These are phyloP conservation scores for Prinsepia uniflora DNA, from an alignment of 306 rosid genomes.

Conservation along the genomic window DNA sequence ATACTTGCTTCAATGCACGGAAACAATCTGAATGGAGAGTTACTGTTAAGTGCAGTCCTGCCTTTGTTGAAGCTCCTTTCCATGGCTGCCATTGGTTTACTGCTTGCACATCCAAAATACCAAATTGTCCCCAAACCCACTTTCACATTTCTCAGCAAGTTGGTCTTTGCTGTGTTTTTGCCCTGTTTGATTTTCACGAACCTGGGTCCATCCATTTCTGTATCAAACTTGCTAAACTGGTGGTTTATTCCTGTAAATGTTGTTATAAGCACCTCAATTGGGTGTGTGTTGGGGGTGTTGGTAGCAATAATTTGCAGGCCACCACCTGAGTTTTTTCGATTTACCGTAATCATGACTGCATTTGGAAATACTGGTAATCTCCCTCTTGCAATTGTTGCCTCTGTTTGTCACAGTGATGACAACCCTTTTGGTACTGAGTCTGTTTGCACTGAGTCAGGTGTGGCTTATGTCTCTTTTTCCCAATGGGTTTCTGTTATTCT, in stretches of 20 bases:
- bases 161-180: conserved; percentile 72
- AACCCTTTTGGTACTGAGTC: conserved; percentile 52
- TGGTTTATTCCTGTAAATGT: conserved; percentile 95
- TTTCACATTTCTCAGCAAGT: conserved; percentile 65
- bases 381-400: conserved; percentile 64
- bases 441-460: conserved; percentile 52
- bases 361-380: conserved; percentile 90
- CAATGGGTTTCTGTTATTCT: conserved; percentile 84
- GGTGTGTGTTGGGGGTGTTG: conserved; percentile 58
- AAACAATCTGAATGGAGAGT: conserved; percentile 31
- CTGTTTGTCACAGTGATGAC: conserved; percentile 55
- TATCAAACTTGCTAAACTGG: conserved; percentile 49
- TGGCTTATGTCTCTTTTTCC: conserved; percentile 69
- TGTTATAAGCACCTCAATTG: conserved; percentile 63
- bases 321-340: conserved; percentile 52
- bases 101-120: conserved; percentile 64
- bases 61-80: conserved; percentile 65
- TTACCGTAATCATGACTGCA: conserved; percentile 68
- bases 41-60: conserved; percentile 41
- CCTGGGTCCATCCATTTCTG: conserved; percentile 60
- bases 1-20: conserved; percentile 1
- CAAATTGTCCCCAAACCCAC: conserved; percentile 70
- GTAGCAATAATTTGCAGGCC: conserved; percentile 74
- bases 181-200: conserved; percentile 81
- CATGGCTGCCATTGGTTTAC: conserved; percentile 56